Base-by-base conservation (phyloP, 1,139 yeast species). In the Saccharomycopsis phalli region DNA sequence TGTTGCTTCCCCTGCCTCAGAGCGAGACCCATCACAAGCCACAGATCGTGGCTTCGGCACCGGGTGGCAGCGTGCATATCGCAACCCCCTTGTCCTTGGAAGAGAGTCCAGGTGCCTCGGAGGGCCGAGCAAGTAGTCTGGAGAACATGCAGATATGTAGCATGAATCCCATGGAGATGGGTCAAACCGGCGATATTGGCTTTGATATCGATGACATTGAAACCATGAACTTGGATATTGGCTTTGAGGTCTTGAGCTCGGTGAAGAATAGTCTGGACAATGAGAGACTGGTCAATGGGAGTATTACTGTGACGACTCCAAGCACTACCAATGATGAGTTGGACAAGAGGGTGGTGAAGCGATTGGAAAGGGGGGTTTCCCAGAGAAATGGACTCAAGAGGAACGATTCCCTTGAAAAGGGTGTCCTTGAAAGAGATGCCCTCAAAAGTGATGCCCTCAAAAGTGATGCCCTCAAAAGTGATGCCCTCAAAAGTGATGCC, bases 161-260 rank as follows among this genome's bases (percentile, higher is more conserved):
- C n/a, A n/a, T n/a, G n/a, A n/a, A n/a, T n/a, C n/a, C n/a, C n/a
- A n/a, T n/a, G n/a, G n/a, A n/a, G n/a, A n/a, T n/a, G n/a, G n/a
- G n/a, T n/a, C n/a, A n/a, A n/a, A n/a, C n/a, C n/a, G n/a, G n/a
- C n/a, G n/a, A n/a, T n/a, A n/a, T n/a, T n/a, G n/a, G n/a, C n/a
- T n/a, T n/a, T n/a, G n/a, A n/a, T n/a, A n/a, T n/a, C n/a, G n/a
- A n/a, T 13, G 51, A 34, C 14, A 35, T 38, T 6, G 49, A 32
- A 17, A 37, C 25, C 8, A 39, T 34, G 8, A 35, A 37, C 20
- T 27, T 31, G 5, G 39, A 31, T 11, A 36, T 34, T 5, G 40
- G 44, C 17, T 51, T 52, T 20, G 50, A 50, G 33, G 50, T 50
- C 3, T 25, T 52, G 20, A 28, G 28, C 22, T 16, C n/a, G 14